These are phyloP conservation scores for Puccinia hordei DNA, from an alignment of 1,284 basidiomycete genomes.

Conservation along the genomic window DNA sequence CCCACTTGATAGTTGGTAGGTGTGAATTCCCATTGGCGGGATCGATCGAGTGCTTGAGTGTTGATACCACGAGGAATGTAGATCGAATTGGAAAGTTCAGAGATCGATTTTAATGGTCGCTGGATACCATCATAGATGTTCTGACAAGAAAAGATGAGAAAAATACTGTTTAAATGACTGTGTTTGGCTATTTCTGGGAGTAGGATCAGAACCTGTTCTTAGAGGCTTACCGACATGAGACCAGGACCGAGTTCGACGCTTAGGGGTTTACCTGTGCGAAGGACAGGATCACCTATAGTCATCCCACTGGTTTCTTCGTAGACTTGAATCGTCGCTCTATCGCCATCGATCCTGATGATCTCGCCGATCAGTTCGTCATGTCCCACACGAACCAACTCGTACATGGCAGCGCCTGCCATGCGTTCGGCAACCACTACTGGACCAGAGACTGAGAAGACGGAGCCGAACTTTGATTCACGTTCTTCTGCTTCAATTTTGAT, in stretches of 20 bases:
- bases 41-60: conserved; percentile 88
- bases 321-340: conserved; percentile 99
- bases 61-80: conserved; percentile 99
- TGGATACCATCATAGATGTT: conserved; percentile 55
- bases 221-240: conserved; percentile 59
- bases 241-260: conserved; percentile 97
- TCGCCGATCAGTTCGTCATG: conserved; percentile 77
- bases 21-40: conserved; percentile 91
- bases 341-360: conserved; percentile 94
- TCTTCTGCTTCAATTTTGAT: no score
- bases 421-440: no score
- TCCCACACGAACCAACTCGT: conserved; percentile 63
- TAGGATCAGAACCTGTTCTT: conserved; percentile 2
- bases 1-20: conserved; percentile 84
- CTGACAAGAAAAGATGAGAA: background rate
- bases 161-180: no score
- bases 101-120: conserved; percentile 73
- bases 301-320: conserved; percentile 98
- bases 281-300: conserved; percentile 94
- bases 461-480: conserved; percentile 62
- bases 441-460: no score
- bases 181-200: no score
- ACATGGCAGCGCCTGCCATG: no score
- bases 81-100: conserved; percentile 93
- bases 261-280: conserved; percentile 94